These are phyloP conservation scores for Astrocystis sublimbata DNA, from an alignment of 495 filamentous ascomycete species.

Conservation along the genomic window DNA sequence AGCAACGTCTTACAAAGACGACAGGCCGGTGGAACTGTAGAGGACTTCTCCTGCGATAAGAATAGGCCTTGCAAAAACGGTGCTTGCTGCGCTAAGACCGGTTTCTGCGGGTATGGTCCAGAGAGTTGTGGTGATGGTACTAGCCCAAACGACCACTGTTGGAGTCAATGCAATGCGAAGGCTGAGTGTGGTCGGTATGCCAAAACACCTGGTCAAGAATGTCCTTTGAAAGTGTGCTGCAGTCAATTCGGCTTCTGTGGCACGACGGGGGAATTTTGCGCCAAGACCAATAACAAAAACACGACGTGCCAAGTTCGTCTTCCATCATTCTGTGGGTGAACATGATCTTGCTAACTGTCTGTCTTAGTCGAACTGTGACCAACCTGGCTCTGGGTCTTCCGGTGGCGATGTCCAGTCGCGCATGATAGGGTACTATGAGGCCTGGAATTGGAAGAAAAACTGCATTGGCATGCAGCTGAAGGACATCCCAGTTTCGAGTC, in stretches of 20 bases:
- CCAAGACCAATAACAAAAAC: constrained; percentile 7
- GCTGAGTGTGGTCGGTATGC: constrained; percentile 45
- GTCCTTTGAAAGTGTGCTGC: constrained; percentile 31
- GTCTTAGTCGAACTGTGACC: constrained; percentile 18
- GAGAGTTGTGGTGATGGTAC: constrained; percentile 7
- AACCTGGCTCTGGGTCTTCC: neutral
- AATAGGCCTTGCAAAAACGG: neutral
- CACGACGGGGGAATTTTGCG: constrained; percentile 49
- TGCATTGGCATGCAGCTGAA: neutral
- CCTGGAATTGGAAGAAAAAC: constrained; percentile 8
- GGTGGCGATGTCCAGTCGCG: constrained; percentile 15
- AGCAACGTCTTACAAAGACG: no score
- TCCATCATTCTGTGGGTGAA: no score
- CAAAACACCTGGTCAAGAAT: constrained; percentile 13
- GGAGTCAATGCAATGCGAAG: constrained; percentile 43
- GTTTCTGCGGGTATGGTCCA: neutral
- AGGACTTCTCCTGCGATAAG: no score
- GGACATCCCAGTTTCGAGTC: constrained; percentile 17
- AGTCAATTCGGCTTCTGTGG: constrained; percentile 42
- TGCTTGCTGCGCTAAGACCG: neutral
- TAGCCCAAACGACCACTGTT: constrained; percentile 25
- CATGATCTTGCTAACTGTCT: constrained; percentile 16
- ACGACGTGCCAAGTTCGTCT: no score
- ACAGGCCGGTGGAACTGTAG: no score
- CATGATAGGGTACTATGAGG: constrained; percentile 31